phyloP scores from a whole-genome alignment of 2,329 filamentous ascomycete genomes.

The Exophiala phaeomuriformis region DNA sequence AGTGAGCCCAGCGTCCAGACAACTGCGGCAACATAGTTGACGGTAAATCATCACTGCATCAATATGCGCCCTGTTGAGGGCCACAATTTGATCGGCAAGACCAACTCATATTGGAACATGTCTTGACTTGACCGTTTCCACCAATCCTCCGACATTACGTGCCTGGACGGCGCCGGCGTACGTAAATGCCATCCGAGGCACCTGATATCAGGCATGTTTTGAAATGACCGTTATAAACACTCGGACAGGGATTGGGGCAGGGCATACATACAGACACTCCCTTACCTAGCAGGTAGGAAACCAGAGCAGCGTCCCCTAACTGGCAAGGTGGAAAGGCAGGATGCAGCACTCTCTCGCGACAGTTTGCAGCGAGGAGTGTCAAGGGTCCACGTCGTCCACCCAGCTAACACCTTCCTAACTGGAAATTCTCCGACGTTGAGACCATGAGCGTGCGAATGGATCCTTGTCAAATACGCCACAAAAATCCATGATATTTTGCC shows the following conservation, averaged over 20 bases:
- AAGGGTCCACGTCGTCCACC: not conserved
- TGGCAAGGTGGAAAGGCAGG: not conserved
- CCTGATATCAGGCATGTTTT: not conserved
- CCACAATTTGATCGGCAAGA: not conserved
- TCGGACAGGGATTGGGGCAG: not conserved
- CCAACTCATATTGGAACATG: not conserved
- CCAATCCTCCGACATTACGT: not conserved
- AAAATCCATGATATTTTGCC: too few species aligned
- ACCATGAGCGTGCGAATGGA: not conserved
- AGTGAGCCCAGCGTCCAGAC: not conserved
- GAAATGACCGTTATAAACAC: not conserved
- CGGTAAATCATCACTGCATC: not conserved
- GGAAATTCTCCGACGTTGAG: slow-evolving; percentile 9
- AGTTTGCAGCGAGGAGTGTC: slow-evolving; percentile 1
- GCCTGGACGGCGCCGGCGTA: not conserved
- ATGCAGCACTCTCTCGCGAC: slow-evolving; percentile 4
- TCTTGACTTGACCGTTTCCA: not conserved
- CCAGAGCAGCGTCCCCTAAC: not conserved
- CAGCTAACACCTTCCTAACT: not conserved
- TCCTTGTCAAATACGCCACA: too few species aligned
- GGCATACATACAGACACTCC: too few species aligned
- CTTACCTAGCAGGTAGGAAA: not conserved
- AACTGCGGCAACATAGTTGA: not conserved
- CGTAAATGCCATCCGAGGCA: not conserved
- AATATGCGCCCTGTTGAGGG: not conserved